Base-by-base conservation (phyloP, 352 stramenopile genomes). In the Globisporangium sylvaticum region DNA sequence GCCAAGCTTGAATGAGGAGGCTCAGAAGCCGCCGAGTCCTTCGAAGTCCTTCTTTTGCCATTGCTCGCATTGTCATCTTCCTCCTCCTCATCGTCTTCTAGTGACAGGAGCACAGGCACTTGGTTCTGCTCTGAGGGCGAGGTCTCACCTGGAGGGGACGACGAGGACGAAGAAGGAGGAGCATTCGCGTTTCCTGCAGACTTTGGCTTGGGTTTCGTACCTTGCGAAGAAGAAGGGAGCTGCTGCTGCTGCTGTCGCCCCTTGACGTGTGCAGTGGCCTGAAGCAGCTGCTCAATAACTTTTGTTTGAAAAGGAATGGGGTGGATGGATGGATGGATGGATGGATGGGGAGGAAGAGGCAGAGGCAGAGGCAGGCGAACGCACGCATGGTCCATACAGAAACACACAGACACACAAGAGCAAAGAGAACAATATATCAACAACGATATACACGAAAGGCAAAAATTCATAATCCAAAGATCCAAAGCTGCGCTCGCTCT, bases 261-360 rank as follows among this genome's bases (percentile, higher is more conserved):
- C 42, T 44, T 68, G 67, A 79, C 71, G 70, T 32, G 59, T 57
- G 71, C 14, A 70, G 77, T 74, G 29, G 68, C 82, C 75, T 75
- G 69, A 80, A 83, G 68, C 59, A 86, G 77, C 76, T 83, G 75
- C 75, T 89, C 78, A 81, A 87, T 89, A 75, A 82, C 79, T 84
- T 59, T 52, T 66, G 53, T 39, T 31, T 46, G 59, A 29, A 29
- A n/a, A 34, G n/a, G 32, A 52, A 66, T 66, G 52, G 39, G 42
- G 48, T 62, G 46, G 3, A 42, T 7, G 24, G 12, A 31, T 25
- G 31, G 48, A 34, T 62, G 46, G 3, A 42, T 7, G 24, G 12
- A 31, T 25, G 31, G 48, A 34, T n/a, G n/a, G n/a, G n/a, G n/a
- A n/a, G n/a, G n/a, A n/a, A n/a, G n/a, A n/a, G n/a, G n/a, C n/a